Evolutionary conservation across 179 eudicot species (phyloP).

Genomic region (Spergularia azorica): DNA sequence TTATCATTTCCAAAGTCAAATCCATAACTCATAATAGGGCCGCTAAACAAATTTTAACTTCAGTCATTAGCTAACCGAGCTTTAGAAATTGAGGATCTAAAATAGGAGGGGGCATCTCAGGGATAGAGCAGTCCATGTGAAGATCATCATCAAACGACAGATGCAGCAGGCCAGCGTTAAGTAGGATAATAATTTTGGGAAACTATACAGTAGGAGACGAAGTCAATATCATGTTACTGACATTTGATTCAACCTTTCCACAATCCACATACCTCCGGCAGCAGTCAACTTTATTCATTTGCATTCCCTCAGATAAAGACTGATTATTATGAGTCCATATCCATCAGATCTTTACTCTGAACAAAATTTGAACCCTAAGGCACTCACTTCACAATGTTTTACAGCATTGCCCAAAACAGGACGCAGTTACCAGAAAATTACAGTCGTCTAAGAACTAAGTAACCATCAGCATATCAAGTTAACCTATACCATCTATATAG

Average conservation of each 20-base stretch:
- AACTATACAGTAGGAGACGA: neutral
- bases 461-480: neutral
- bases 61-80: neutral
- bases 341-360: neutral
- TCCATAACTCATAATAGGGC: neutral
- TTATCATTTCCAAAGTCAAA: neutral
- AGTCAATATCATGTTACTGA: neutral
- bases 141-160: too few species aligned
- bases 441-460: neutral
- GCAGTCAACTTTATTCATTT: neutral
- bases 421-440: neutral
- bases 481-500: neutral
- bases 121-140: too few species aligned
- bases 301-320: neutral
- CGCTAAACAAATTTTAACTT: neutral
- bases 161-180: too few species aligned
- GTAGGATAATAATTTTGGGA: too few species aligned
- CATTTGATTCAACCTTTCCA: neutral
- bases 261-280: neutral
- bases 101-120: too few species aligned
- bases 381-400: constrained; percentile 5
- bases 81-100: neutral
- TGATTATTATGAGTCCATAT: neutral
- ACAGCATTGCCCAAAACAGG: neutral
- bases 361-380: neutral